A percentile compares a stretch with the other conserved stretches of the same genome.
phyloP scores from a whole-genome alignment of 2,329 filamentous ascomycete genomes.

The Claviceps digitariae region DNA sequence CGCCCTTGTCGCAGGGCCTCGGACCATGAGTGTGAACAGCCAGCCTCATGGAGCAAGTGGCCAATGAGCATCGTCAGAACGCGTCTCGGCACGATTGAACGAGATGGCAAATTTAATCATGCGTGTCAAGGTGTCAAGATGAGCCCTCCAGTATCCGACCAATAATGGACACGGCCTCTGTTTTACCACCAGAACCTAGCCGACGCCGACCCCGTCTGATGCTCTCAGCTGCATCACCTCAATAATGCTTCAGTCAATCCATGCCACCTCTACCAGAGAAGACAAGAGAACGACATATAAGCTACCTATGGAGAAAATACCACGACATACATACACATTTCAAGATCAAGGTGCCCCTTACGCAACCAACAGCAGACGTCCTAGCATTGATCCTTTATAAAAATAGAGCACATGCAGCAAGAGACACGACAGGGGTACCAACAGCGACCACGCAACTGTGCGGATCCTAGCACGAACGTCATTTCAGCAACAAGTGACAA shows the following conservation, averaged over 20 bases:
- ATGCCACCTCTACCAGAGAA: background rate
- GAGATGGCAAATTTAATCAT: slow-evolving; percentile 5
- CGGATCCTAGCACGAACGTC: background rate
- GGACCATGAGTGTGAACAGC: background rate
- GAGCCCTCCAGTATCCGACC: background rate
- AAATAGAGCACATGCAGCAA: no score
- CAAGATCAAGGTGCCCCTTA: background rate
- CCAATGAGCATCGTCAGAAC: slow-evolving; percentile 4
- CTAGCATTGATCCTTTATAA: no score
- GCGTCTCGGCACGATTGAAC: slow-evolving; percentile 5
- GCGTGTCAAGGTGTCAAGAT: slow-evolving; percentile 6
- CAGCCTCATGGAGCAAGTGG: background rate
- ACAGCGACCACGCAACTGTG: background rate
- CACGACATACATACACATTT: background rate
- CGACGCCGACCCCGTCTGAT: background rate
- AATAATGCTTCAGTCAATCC: background rate
- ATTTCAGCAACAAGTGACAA: background rate
- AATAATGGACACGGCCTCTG: background rate
- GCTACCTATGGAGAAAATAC: no score
- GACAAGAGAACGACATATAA: no score
- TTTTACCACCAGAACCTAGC: background rate
- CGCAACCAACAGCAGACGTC: background rate
- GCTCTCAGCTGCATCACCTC: background rate
- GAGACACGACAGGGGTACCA: background rate
- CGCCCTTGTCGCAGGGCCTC: background rate